Conservation (phyloP, 345 rosid species). For the Eucalyptus pumila region DNA sequence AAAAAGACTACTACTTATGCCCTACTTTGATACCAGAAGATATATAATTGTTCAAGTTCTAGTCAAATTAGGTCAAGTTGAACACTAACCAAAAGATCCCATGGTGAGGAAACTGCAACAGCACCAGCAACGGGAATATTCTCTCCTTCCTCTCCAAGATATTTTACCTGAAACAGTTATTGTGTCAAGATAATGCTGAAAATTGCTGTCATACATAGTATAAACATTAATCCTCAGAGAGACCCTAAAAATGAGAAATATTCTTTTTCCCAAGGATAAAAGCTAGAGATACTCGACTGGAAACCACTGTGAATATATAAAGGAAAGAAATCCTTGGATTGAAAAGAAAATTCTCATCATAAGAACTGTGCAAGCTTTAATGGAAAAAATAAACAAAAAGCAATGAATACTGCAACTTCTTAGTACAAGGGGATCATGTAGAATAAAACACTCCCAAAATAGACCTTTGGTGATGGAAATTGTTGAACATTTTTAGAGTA, state of each 20-base stretch:
- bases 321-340: background rate
- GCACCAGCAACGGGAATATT: conserved; percentile 70
- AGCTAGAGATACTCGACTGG: background rate
- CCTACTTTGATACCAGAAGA: background rate
- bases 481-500: background rate
- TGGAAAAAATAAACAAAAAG: background rate
- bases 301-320: background rate
- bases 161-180: conserved; percentile 54
- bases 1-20: background rate
- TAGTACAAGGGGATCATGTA: background rate
- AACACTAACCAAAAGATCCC: conserved; percentile 89
- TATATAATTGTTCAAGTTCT: background rate
- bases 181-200: background rate
- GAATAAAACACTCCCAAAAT: background rate
- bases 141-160: conserved; percentile 84
- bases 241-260: background rate
- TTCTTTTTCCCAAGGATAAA: background rate
- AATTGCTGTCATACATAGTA: background rate
- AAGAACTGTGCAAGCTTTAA: background rate
- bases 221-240: background rate
- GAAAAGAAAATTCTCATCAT: background rate
- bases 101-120: conserved; percentile 75
- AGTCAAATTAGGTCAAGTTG: background rate
- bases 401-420: background rate
- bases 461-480: background rate